A percentile compares a stretch with the other conserved stretches of the same genome.
Conservation (phyloP, 2,329 filamentous ascomycete species). For the Fusarium sp. region DNA sequence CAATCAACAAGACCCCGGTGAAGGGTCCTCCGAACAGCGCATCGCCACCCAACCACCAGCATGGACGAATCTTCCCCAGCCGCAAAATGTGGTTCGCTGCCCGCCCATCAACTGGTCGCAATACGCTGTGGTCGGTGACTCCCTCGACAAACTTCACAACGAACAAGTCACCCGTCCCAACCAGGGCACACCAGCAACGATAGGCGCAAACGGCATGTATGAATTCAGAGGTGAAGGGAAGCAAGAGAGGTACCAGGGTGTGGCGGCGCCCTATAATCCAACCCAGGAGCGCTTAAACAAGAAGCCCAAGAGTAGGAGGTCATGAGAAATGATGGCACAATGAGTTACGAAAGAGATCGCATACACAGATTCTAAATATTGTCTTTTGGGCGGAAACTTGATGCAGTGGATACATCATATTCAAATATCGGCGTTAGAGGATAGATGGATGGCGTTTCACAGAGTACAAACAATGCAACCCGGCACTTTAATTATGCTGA, state of each 20-base stretch:
- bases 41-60: conserved; percentile 41
- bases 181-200: conserved; percentile 60
- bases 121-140: conserved; percentile 84
- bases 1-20: conserved; percentile 41
- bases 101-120: conserved; percentile 95
- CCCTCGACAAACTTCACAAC: conserved; percentile 83
- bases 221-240: conserved; percentile 59
- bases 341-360: conserved; percentile 16
- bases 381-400: conserved; percentile 21
- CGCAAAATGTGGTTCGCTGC: conserved; percentile 85
- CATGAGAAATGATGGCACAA: conserved; percentile 26
- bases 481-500: background rate
- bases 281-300: conserved; percentile 59
- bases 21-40: conserved; percentile 37
- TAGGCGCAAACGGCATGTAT: conserved; percentile 57
- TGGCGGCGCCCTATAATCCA: conserved; percentile 67
- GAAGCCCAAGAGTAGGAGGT: conserved; percentile 49
- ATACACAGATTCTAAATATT: background rate
- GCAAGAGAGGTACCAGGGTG: conserved; percentile 58
- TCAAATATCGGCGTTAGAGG: conserved; percentile 17
- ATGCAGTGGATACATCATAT: conserved; percentile 1
- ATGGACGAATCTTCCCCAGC: conserved; percentile 75
- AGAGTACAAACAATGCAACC: conserved; percentile 17
- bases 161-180: conserved; percentile 77
- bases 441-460: conserved; percentile 22